phyloP scores from a whole-genome alignment of 768 basidiomycete genomes.

The Collybiopsis confluens region DNA sequence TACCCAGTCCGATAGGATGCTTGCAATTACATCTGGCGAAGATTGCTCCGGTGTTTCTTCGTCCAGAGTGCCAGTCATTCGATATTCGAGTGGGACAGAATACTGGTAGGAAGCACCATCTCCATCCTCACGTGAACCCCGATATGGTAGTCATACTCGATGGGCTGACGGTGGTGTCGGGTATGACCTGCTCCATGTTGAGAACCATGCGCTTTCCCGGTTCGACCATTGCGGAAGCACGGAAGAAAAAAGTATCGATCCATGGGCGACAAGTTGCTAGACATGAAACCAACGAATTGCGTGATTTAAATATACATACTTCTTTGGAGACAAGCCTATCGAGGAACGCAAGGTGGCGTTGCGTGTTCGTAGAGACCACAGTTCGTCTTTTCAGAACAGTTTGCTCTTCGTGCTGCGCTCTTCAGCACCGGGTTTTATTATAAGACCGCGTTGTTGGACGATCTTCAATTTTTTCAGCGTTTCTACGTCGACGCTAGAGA shows the following conservation, averaged over 20 bases:
- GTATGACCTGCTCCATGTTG: too few relatives aligned
- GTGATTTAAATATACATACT: too few relatives aligned
- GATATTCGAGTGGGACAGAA: too few relatives aligned
- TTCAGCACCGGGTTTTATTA: not conserved
- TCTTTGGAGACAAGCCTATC: constrained; percentile 11
- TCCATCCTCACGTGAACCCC: not conserved
- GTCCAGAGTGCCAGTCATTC: too few relatives aligned
- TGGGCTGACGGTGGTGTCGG: not conserved
- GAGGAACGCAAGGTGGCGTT: constrained; percentile 13
- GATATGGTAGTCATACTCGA: not conserved
- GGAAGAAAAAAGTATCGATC: constrained; percentile 10
- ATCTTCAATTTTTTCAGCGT: not conserved
- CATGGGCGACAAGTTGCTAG: not conserved
- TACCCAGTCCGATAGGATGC: too few relatives aligned
- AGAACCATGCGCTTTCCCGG: too few relatives aligned
- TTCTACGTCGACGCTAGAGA: not conserved
- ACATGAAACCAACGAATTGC: constrained; percentile 1
- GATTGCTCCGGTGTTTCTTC: too few relatives aligned
- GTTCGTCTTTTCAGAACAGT: not conserved
- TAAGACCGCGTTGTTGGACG: not conserved
- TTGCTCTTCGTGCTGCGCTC: not conserved
- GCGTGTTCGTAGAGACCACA: constrained; percentile 13
- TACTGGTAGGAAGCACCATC: too few relatives aligned
- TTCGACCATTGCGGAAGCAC: too few relatives aligned
- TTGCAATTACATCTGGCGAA: constrained; percentile 17